Evolutionary conservation across 371 early-diverging fungal species (phyloP), one percentile per base, ranked within the genome.

Genomic region (Phascolomyces articulosus): DNA sequence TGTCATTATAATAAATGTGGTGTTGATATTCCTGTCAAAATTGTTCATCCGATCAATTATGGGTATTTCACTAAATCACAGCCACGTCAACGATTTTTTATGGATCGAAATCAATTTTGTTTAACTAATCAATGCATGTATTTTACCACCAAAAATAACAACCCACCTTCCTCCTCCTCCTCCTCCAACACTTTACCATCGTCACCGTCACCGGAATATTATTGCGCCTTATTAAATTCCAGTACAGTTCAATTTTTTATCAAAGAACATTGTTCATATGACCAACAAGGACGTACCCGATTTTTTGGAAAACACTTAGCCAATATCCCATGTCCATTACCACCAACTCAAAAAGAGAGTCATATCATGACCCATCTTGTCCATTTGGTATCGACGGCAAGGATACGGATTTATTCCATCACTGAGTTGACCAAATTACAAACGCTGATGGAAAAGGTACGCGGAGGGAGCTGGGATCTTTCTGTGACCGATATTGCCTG

Each of bases 121-220:
- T 79, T 86, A 6, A 86, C 88, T 2, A 86, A 85, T 56, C 88
- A 87, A 60, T 87, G 88, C 68, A 85, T 87, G 57, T 87, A 87
- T 58, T 80, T 87, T 40, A 85, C 86, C 0, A 66, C 81, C 47
- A 77, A 82, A 16, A 67, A 67, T 2, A 49, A n/a, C 44, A 58
- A n/a, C 63, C 49, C 20, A 69, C 44, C 34, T 2, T 0, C 34
- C 6, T 34, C 34, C 6, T 34, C 34, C 0, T 34, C 34, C 6
- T 0, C 11, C 6, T 34, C 34, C 6, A 9, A 9, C 6, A 11
- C 34, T 9, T 34, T 11, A 34, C 34, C 34, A 0, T 11, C 51
- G 16, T 16, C 44, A 44, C 83, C 61, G 55, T 75, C 69, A 16
- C 54, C 69, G 0, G 67, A 78, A 11, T 89, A 73, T 57, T 87